Evolutionary conservation across 768 basidiomycete genomes (phyloP).

Genomic region (Auricularia heimuer): DNA sequence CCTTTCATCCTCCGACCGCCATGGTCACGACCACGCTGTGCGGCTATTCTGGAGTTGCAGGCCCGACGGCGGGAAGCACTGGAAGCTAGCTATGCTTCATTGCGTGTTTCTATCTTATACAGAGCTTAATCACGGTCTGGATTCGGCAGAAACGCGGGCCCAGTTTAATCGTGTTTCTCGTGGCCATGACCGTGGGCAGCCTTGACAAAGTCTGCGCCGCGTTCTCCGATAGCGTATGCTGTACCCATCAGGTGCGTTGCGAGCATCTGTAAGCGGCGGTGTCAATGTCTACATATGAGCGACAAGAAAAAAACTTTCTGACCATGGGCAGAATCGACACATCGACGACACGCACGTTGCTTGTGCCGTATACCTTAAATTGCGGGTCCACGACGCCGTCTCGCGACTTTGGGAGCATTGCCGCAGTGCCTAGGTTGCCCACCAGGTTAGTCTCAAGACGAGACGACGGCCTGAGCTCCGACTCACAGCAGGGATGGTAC

Average conservation of each 20-base stretch:
- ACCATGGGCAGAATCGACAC: background rate
- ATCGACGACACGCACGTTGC: constrained; percentile 20
- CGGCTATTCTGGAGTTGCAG: no score
- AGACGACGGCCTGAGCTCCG: constrained; percentile 20
- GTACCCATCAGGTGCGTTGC: background rate
- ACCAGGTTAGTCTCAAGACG: constrained; percentile 16
- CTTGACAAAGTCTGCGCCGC: background rate
- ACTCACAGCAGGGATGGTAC: constrained; percentile 9
- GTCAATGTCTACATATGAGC: background rate
- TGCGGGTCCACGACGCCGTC: constrained; percentile 28
- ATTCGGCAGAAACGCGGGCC: no score
- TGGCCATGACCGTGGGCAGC: background rate
- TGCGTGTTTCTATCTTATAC: no score
- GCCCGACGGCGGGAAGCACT: no score
- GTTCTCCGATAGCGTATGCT: background rate
- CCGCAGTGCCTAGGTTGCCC: constrained; percentile 21
- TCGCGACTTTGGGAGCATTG: constrained; percentile 31
- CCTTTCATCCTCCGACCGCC: no score
- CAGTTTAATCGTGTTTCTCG: no score
- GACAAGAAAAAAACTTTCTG: background rate
- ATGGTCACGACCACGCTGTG: no score
- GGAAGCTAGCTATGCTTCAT: no score
- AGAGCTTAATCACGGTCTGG: no score
- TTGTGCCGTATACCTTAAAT: constrained; percentile 24
- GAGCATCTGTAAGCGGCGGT: background rate